phyloP scores from a whole-genome alignment of 768 basidiomycete genomes.

The Tylopilus sp. region DNA sequence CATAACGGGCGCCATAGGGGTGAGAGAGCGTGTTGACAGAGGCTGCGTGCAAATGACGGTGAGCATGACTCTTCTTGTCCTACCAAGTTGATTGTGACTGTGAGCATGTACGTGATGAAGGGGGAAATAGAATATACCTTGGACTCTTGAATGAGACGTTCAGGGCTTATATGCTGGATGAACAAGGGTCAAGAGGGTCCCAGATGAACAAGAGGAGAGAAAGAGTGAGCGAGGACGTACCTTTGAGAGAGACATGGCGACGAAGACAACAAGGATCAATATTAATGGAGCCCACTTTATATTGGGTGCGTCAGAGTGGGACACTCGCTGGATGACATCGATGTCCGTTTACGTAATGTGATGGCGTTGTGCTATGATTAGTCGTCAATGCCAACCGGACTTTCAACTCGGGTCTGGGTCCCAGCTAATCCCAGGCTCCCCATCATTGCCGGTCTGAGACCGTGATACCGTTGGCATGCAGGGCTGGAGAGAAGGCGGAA shows the following conservation, averaged over 20 bases:
- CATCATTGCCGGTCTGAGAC: too few species aligned
- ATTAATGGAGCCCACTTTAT: neutral
- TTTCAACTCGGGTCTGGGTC: too few species aligned
- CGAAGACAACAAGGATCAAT: neutral
- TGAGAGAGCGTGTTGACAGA: slow-evolving; percentile 35
- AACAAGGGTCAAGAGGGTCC: too few species aligned
- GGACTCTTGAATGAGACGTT: slow-evolving; percentile 56
- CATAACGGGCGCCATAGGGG: slow-evolving; percentile 62
- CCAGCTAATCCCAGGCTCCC: too few species aligned
- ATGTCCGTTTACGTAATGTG: neutral
- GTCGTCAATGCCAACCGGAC: too few species aligned
- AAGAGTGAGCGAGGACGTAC: slow-evolving; percentile 25
- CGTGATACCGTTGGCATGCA: too few species aligned
- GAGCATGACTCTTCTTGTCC: slow-evolving; percentile 43
- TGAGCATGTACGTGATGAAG: neutral
- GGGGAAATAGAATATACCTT: slow-evolving; percentile 34
- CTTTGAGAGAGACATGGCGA: slow-evolving; percentile 59
- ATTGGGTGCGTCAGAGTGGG: neutral
- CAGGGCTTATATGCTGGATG: slow-evolving; percentile 63
- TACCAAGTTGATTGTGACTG: slow-evolving; percentile 21
- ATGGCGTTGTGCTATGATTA: too few species aligned
- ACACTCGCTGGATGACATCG: neutral
- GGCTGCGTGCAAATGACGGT: slow-evolving; percentile 35
- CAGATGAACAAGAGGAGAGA: neutral
- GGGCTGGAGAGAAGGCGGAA: too few species aligned